Evolutionary conservation across 352 stramenopile species (phyloP).

Genomic region (Labyrinthula sp.): DNA sequence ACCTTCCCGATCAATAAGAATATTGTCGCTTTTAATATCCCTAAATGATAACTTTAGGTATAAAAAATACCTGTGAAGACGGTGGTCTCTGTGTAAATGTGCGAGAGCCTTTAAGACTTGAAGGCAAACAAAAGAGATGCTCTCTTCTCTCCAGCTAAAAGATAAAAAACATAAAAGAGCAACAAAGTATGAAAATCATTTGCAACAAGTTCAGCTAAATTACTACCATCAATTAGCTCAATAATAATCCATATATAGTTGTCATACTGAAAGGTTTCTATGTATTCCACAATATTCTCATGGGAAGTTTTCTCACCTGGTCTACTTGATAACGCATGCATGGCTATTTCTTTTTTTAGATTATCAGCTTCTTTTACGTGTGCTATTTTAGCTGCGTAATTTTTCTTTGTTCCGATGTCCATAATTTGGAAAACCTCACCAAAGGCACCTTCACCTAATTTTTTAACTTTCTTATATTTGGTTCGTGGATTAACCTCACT

Average conservation of each 20-base stretch:
- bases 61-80: constrained; percentile 70
- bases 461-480: constrained; percentile 30
- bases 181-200: constrained; percentile 43
- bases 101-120: constrained; percentile 36
- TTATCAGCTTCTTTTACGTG: constrained; percentile 39
- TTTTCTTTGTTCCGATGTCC: constrained; percentile 35
- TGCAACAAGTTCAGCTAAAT: constrained; percentile 63
- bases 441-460: constrained; percentile 43
- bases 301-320: too few species aligned
- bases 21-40: constrained; percentile 79
- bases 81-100: constrained; percentile 45
- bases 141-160: constrained; percentile 40
- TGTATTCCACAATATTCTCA: constrained; percentile 40
- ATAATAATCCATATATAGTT: constrained; percentile 58
- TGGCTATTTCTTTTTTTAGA: constrained; percentile 44
- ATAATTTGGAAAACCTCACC: constrained; percentile 40
- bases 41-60: too few species aligned
- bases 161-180: too few species aligned
- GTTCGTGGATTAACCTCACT: constrained; percentile 36
- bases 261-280: constrained; percentile 36
- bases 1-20: constrained; percentile 59
- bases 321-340: constrained; percentile 39
- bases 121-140: constrained; percentile 43
- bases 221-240: constrained; percentile 69
- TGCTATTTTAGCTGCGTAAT: constrained; percentile 38